Evolutionary conservation across 176 grass and related monocot species (phyloP), one percentile per base, ranked within the genome.

Genomic region (Chrysopogon serrulatus): DNA sequence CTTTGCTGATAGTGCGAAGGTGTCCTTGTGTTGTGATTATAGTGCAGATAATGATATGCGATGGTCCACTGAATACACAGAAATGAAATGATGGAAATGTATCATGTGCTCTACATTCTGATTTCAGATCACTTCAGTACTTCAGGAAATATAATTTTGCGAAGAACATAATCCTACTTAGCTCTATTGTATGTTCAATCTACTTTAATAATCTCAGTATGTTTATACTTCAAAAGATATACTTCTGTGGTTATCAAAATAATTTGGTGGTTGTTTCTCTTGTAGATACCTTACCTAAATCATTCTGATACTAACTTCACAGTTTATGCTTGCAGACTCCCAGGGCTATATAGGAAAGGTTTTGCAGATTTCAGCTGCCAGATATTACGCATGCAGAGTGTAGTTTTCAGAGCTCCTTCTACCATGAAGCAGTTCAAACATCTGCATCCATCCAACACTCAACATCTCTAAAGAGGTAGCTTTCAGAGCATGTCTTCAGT

Each of bases 71-170:
- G 26, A 81, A 77, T 36, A 70, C 4, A 53, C 41, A 23, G 45
- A 64, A 21, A 76, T 41, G 7, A 79, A 21, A 59, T 49, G 75
- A 41, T 34, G n/a, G 14, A 57, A 57, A 26, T 23, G 44, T 5
- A 45, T 78, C 32, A n/a, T 74, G 37, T 87, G 44, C 37, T 67
- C 35, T 36, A 78, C 77, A 66, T 86, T 84, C 68, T 44, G 34
- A 64, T 67, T 71, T 85, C 41, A 77, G 51, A 32, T 42, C 12
- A 56, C 48, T 8, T 33, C 23, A 49, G 34, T 56, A 71, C 51
- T 56, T 79, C 12, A 42, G 23, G 36, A 45, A 66, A 60, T 18
- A 36, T 78, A 56, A 47, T 3, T 59, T 59, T 60, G 30, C 12
- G 27, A 73, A 66, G 23, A 68, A 86, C 0, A 1, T 80, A 60